Conservation (phyloP, 2,329 filamentous ascomycete genomes). For the Ilyonectria destructans region DNA sequence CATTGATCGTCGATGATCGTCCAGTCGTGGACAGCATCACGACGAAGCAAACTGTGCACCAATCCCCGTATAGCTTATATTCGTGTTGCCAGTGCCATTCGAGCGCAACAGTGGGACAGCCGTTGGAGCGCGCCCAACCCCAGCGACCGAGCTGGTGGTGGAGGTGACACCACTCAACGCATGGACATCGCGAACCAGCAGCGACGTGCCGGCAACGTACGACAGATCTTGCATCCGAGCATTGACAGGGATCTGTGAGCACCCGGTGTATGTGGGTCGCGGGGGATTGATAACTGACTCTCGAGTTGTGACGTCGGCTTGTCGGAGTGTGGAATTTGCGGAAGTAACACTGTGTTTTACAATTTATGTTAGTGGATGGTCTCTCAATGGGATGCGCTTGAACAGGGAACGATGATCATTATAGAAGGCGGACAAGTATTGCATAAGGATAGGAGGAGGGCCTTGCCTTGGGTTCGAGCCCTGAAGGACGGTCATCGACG, state of each 20-base stretch:
- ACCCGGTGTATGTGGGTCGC: no score
- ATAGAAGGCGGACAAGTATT: background rate
- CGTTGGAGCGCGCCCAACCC: background rate
- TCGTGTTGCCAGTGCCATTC: no score
- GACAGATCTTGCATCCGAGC: slow-evolving; percentile 6
- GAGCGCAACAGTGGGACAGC: background rate
- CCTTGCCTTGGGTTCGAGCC: background rate
- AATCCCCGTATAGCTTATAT: no score
- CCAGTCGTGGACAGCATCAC: no score
- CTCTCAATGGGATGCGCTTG: background rate
- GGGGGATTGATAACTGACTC: no score
- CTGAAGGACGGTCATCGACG: background rate
- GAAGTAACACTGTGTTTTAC: background rate
- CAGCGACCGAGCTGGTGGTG: background rate
- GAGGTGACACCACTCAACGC: background rate
- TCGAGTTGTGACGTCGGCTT: background rate
- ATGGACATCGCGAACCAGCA: background rate
- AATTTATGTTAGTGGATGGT: background rate
- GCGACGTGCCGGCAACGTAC: background rate
- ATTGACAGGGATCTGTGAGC: slow-evolving; percentile 4
- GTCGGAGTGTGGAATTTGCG: background rate
- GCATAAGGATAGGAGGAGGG: background rate
- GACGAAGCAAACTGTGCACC: no score
- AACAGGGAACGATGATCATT: background rate
- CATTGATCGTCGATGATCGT: no score